Base-by-base conservation (phyloP, 2,329 filamentous ascomycete genomes). In the Aulographum hederae region DNA sequence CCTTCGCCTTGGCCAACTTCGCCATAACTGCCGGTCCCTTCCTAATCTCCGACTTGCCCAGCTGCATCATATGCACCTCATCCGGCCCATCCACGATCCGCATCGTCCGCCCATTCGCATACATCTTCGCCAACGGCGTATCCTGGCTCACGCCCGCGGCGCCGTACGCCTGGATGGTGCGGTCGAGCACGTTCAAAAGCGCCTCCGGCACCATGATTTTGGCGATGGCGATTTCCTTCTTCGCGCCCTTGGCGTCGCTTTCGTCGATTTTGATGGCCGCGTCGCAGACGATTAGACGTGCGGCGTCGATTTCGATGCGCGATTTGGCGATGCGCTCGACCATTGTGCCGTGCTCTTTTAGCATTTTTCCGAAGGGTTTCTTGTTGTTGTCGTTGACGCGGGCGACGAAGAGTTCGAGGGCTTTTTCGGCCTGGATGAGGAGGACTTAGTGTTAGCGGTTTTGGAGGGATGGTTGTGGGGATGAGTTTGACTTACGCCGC, bases 181-280 rank as follows among this genome's bases (percentile, higher is more conserved):
- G 78, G 62, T 98, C 89, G 45, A 98, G 85, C 44, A 95, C 80
- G 13, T 72, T 73, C 41, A 94, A 66, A 2, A 79, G 75, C 46
- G 76, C 81, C 47, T 73, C 66, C 0, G 89, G 89, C 5, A 91
- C 78, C 13, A 93, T 69, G 1, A 95, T 76, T 65, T 98, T 98
- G 41, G 86, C 89, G 58, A 94, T 71, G 15, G 85, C 86, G 43
- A 98, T 98, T 54, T 95, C 82, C 53, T 78, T 81, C 38, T 94
- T 69, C 0, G 86, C 82, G 41, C 73, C 72, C 63, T 95, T 95
- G 43, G 86, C 79, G 41, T 86, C 78, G 15, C 74, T 69, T 43
- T 78, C 69, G 57, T 98, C 89, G 61, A 98, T 94, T 59, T 82
- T 82, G 54, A 91, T 78, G 37, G 89, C 89, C 1, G 89, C 89